Evolutionary conservation across 2,329 filamentous ascomycete species (phyloP), one percentile per base, ranked within the genome.

Genomic region (Fusarium foetens): DNA sequence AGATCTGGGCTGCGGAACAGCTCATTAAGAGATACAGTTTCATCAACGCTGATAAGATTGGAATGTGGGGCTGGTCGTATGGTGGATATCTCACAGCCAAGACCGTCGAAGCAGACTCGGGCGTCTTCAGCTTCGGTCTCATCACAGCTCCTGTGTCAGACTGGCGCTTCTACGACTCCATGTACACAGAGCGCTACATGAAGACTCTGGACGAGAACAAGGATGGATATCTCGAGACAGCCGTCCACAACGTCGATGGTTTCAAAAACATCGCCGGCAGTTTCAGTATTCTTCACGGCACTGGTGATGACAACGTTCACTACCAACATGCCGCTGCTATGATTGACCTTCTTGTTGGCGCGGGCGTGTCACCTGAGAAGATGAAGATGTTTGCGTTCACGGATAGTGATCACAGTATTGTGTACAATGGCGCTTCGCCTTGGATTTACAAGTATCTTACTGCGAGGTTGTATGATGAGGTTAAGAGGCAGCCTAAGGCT

Each of bases 151-250:
- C 91, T 0, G 90, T 93, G 1, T 85, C 85, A 5, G 91, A 93
- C 80, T 93, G 90, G 89, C 86, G 90, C 3, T 89, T 93, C 81
- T 93, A 93, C 79, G 90, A 93, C 79, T 87, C 85, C 61, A 88
- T 93, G 84, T 93, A 92, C 78, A 92, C 91, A 0, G 91, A 93
- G 79, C 86, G 91, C 16, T 93, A 92, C 81, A 93, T 93, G 91
- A 92, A 92, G 81, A 88, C 84, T 2, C 84, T 86, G 3, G 80
- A 82, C 6, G 80, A 81, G 43, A 93, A 93, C 75, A 81, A 80
- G 1, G 87, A 80, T 0, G 90, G 90, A 35, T 93, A 93, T 81
- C 86, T 87, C 63, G 83, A 84, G 57, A 88, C 88, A 0, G 89
- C 90, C 0, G 89, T 93, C 4, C 85, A 86, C 64, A 84, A 88